Evolutionary conservation across 2,329 filamentous ascomycete genomes (phyloP).

Genomic region (Thelonectria olida): DNA sequence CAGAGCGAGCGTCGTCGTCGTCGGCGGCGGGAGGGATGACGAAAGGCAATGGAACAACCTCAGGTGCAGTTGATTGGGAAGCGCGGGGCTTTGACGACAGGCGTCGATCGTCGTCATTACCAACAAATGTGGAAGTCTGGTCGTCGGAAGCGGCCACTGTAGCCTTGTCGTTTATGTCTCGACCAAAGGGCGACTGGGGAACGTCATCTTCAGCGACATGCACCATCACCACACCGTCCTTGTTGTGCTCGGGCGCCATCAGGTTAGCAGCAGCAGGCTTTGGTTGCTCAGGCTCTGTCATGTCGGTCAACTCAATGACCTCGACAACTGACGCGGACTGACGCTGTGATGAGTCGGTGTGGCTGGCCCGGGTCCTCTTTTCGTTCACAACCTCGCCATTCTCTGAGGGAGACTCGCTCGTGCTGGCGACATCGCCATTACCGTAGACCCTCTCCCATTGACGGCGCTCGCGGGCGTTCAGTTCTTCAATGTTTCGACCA

Average conservation of each 20-base stretch:
- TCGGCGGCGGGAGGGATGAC: conserved; percentile 60
- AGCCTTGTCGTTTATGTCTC: conserved; percentile 41
- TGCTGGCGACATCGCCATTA: conserved; percentile 56
- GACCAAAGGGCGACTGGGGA: conserved; percentile 36
- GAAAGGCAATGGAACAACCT: conserved; percentile 74
- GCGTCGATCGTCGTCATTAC: conserved; percentile 27
- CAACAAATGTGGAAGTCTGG: conserved; percentile 25
- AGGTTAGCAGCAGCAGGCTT: conserved; percentile 45
- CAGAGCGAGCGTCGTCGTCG: conserved; percentile 49
- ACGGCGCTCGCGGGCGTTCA: conserved; percentile 67
- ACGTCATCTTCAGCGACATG: conserved; percentile 61
- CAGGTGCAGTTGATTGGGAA: conserved; percentile 49
- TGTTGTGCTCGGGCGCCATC: conserved; percentile 52
- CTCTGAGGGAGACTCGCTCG: conserved; percentile 56
- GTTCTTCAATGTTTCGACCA: conserved; percentile 71
- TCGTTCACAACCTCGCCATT: conserved; percentile 60
- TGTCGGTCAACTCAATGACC: conserved; percentile 66
- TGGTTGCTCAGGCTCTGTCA: conserved; percentile 47
- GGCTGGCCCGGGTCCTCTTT: conserved; percentile 50
- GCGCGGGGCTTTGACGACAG: conserved; percentile 29
- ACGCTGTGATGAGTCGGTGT: conserved; percentile 46
- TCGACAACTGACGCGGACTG: conserved; percentile 50
- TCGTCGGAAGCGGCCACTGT: conserved; percentile 18
- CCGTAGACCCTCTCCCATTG: conserved; percentile 85
- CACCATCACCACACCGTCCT: conserved; percentile 60